Conservation (phyloP, 192 early-diverging fungal species). For the Oehlia diaphana region DNA sequence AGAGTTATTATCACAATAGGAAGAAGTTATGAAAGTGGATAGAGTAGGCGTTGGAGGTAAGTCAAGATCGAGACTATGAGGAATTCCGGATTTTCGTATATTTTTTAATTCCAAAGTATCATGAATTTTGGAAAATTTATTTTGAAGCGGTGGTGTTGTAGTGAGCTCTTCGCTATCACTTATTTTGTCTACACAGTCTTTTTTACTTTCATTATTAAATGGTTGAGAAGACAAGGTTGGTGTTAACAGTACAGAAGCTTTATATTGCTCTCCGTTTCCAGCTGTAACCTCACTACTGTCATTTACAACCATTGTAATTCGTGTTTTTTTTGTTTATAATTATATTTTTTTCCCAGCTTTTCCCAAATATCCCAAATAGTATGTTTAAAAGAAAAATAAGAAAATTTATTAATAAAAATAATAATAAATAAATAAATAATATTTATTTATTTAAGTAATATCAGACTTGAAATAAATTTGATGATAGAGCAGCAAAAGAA, state of each 20-base stretch:
- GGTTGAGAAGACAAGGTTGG: background rate
- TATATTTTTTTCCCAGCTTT: background rate
- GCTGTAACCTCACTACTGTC: background rate
- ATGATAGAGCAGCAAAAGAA: too few species aligned
- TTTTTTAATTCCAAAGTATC: background rate
- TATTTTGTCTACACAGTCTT: background rate
- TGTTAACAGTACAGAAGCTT: background rate
- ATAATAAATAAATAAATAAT: too few species aligned
- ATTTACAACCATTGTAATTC: background rate
- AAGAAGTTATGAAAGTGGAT: background rate
- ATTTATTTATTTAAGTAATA: too few species aligned
- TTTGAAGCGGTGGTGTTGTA: background rate
- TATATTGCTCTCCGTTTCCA: background rate
- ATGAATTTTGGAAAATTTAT: background rate
- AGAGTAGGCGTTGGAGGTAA: background rate
- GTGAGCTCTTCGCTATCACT: background rate
- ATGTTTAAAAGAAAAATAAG: too few species aligned
- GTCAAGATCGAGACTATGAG: background rate
- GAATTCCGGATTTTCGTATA: background rate
- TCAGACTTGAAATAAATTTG: too few species aligned
- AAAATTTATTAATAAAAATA: too few species aligned
- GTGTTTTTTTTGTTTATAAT: background rate
- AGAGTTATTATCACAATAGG: background rate
- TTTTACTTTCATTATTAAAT: background rate
- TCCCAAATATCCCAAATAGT: too few species aligned